These are phyloP conservation scores for Neonectria neomacrospora DNA, from an alignment of 2,329 filamentous ascomycete genomes.

Conservation along the genomic window DNA sequence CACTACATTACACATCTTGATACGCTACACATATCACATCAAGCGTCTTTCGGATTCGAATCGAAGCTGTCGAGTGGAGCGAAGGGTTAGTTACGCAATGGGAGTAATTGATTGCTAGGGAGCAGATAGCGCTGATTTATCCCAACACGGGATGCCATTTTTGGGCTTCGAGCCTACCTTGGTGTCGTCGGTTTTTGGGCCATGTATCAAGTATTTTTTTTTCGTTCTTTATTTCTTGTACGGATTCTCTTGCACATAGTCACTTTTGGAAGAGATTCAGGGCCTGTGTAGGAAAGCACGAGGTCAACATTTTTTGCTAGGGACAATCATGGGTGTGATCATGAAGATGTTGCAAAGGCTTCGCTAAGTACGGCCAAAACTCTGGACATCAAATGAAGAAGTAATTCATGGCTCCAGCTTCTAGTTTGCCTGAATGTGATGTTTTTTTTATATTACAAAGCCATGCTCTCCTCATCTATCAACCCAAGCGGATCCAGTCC, in stretches of 20 bases:
- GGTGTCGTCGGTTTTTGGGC: slow-evolving; percentile 17
- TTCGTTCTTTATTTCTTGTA: slow-evolving; percentile 35
- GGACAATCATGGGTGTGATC: slow-evolving; percentile 10
- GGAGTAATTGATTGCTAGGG: slow-evolving; percentile 26
- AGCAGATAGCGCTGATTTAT: slow-evolving; percentile 34
- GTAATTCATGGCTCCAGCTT: slow-evolving; percentile 34
- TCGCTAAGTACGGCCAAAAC: slow-evolving; percentile 19
- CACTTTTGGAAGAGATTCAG: slow-evolving; percentile 15
- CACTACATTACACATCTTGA: slow-evolving; percentile 23
- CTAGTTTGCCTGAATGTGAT: slow-evolving; percentile 32
- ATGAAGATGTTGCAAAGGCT: slow-evolving; percentile 8
- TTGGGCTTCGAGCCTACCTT: slow-evolving; percentile 25
- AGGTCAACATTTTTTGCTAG: slow-evolving; percentile 5
- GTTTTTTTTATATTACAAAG: slow-evolving; percentile 45
- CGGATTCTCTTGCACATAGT: slow-evolving; percentile 26
- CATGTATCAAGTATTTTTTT: slow-evolving; percentile 9
- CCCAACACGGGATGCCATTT: slow-evolving; percentile 16
- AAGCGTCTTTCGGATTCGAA: slow-evolving; percentile 4
- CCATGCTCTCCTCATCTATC: slow-evolving; percentile 33
- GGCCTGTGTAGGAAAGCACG: slow-evolving; percentile 13
- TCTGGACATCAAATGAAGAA: slow-evolving; percentile 15
- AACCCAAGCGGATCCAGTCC: slow-evolving; percentile 20
- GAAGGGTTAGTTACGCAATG: slow-evolving; percentile 14
- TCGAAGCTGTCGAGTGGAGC: slow-evolving; percentile 4
- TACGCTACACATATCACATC: slow-evolving; percentile 1